These are phyloP conservation scores for Phytophthora rubi DNA, from an alignment of 352 stramenopile species.

Conservation along the genomic window DNA sequence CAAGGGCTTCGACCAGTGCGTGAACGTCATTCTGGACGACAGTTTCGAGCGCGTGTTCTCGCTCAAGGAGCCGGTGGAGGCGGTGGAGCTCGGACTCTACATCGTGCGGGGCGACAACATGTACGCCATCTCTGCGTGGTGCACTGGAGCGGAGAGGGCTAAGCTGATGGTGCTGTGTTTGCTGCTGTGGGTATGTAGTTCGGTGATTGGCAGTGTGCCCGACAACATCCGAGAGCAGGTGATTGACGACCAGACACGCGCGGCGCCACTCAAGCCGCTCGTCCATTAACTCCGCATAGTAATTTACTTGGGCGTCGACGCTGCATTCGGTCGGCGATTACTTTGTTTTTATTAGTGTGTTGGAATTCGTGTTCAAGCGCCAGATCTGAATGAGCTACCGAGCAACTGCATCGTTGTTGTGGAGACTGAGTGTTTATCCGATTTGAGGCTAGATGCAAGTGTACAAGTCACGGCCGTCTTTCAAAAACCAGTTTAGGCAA, in stretches of 20 bases:
- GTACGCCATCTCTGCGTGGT: conserved; percentile 40
- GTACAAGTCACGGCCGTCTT: not conserved
- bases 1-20: conserved; percentile 93
- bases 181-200: conserved; percentile 44
- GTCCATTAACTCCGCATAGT: conserved; percentile 78
- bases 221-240: conserved; percentile 90
- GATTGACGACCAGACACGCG: conserved; percentile 89
- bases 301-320: conserved; percentile 45
- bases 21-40: conserved; percentile 94
- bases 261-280: conserved; percentile 90
- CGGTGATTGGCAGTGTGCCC: conserved; percentile 85
- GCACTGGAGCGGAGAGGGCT: not conserved
- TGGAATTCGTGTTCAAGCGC: not conserved
- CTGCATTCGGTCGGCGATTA: not conserved
- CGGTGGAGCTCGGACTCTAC: conserved; percentile 91
- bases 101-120: conserved; percentile 96
- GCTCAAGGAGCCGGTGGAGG: conserved; percentile 88
- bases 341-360: not conserved
- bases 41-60: conserved; percentile 95
- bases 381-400: not conserved
- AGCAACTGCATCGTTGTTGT: too few species aligned
- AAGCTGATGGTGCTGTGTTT: not conserved
- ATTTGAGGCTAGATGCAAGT: not conserved
- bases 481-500: too few species aligned
- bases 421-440: too few species aligned